Base-by-base conservation (phyloP, 176 grass and related monocot genomes). In the Musa acuminata region DNA sequence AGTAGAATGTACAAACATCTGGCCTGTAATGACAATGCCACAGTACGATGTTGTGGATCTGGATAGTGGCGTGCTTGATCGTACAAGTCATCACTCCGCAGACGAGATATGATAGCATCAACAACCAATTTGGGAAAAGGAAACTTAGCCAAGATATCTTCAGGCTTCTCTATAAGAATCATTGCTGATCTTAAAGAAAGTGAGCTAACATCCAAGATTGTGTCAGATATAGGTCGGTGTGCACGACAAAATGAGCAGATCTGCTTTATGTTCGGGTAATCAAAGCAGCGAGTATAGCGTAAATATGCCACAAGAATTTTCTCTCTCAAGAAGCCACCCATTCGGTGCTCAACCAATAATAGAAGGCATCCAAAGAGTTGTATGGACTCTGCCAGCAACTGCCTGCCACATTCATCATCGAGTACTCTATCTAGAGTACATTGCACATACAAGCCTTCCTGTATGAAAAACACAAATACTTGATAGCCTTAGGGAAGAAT, bases 401-500 rank as follows among this genome's bases (percentile, higher is more conserved):
- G 87, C 52, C 74, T 85, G 9, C 62, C 80, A 0, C 48, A 13
- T 24, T 85, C 82, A 76, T 75, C 85, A 75, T 84, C 85, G 51
- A 94, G 26, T 24, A 88, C 86, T 69, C 79, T 79, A 85, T 94
- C 91, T 49, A 88, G 72, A 68, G 91, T 84, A 87, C 69, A 94
- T 11, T 87, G 85, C 49, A 72, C 54, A 75, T 81, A 85, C 21
- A 84, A 51, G 51, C 91, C 91, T 86, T 94, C 91, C 87, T 93
- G 69, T 67, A 65, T 23, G 24, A 65, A 51, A 83, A 81, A 79
- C 8, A 20, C 13, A 74, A 43, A 43, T 57, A 55, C 13, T 79
- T 43, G 22, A 16, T 57, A 57, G 25, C 21, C 51, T 78, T 22
- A 57, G 53, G 13, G 17, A 58, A 72, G 70, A 51, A 52, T 8